phyloP scores from a whole-genome alignment of 164 flowering plant species.

The Annona squamosa region DNA sequence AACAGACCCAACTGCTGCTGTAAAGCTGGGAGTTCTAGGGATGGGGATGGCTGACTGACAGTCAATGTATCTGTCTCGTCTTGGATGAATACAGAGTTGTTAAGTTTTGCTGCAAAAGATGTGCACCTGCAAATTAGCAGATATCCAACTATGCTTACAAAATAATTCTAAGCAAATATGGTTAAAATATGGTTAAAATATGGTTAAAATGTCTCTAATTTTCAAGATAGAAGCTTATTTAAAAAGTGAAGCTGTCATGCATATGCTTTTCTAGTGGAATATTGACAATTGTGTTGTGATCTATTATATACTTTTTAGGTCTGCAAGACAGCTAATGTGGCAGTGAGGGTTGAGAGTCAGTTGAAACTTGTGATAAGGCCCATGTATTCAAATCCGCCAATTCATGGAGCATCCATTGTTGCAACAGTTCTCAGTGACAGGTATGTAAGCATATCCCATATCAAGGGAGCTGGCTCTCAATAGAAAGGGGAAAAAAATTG shows the following conservation, averaged over 20 bases:
- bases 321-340: slow-evolving; percentile 73
- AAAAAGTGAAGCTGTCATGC: neutral
- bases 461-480: neutral
- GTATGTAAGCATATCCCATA: slow-evolving; percentile 22
- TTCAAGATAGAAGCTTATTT: neutral
- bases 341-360: slow-evolving; percentile 91
- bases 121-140: too few relatives aligned
- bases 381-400: slow-evolving; percentile 96
- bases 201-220: neutral
- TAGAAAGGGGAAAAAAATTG: neutral
- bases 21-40: too few relatives aligned
- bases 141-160: too few relatives aligned
- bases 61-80: too few relatives aligned
- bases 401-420: slow-evolving; percentile 97
- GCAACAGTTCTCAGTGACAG: slow-evolving; percentile 84
- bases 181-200: neutral
- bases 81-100: too few relatives aligned
- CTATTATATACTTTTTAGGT: slow-evolving; percentile 35
- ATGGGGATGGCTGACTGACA: too few relatives aligned
- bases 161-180: neutral
- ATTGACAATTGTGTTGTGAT: neutral
- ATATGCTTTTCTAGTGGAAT: neutral
- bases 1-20: too few relatives aligned
- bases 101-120: too few relatives aligned
- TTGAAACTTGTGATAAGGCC: slow-evolving; percentile 96